Base-by-base conservation (phyloP, 2,329 filamentous ascomycete genomes). In the Chalaropsis ovoidea region DNA sequence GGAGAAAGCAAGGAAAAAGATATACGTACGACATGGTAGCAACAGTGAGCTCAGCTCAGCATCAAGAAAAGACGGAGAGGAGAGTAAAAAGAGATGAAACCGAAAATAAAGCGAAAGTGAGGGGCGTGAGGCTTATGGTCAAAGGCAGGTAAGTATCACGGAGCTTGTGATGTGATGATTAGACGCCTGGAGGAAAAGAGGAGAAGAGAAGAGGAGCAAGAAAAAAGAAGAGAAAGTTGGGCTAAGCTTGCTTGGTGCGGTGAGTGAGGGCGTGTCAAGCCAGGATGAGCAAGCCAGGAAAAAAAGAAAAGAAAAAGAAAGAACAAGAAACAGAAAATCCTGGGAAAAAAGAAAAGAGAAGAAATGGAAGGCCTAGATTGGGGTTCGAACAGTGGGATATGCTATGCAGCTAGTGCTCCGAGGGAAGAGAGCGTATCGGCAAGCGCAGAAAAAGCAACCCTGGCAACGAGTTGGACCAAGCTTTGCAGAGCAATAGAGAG, bases 21-120 rank as follows among this genome's bases (percentile, higher is more conserved):
- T 58, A 47, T 19, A 62, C 61, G 49, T 62, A 62, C 61, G 61
- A 5, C 61, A 62, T 62, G 61, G 27, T 62, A 6, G 54, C 17
- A 47, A 22, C n/a, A 13, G 27, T 47, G 22, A 13, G 17, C 17
- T 58, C 61, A 49, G 17, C 22, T 47, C 7, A 19, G 61, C 61
- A 62, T 45, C 61, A 62, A 49, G 13, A 62, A 47, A 47, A 2
- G 47, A 24, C n/a, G 22, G 24, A 52, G 47, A 24, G 47, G 11
- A 62, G 31, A 47, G 3, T 49, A 27, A 49, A 62, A 15, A n/a
- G 22, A 19, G 24, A 62, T 17, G 24, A 31, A 49, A 35, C 5
- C 13, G 61, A 31, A 31, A 17, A 27, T 27, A 22, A 27, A 56
- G 22, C 5, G 11, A 56, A 27, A 56, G 49, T 56, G 49, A 43